A percentile compares a stretch with the other conserved stretches of the same genome.
These are phyloP conservation scores for Aphanoascus verrucosus DNA, from an alignment of 2,329 filamentous ascomycete species.

Conservation along the genomic window DNA sequence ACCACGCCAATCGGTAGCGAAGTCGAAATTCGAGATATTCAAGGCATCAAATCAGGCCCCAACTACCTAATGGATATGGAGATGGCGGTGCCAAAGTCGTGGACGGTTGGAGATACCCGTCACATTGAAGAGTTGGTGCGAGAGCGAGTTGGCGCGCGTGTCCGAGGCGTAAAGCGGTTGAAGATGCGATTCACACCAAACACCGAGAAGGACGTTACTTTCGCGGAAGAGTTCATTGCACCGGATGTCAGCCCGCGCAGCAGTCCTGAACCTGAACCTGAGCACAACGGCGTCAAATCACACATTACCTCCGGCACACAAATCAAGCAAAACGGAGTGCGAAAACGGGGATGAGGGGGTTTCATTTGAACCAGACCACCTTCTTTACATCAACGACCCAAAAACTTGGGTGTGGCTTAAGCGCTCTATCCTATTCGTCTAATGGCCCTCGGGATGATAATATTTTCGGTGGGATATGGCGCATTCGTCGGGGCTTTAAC, in stretches of 20 bases:
- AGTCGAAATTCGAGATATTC: constrained; percentile 64
- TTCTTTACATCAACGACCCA: background rate
- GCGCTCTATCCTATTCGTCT: background rate
- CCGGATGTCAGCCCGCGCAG: constrained; percentile 49
- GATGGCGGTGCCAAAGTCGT: constrained; percentile 63
- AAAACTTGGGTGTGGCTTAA: background rate
- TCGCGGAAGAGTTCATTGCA: constrained; percentile 70
- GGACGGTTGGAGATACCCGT: constrained; percentile 61
- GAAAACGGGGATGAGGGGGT: background rate
- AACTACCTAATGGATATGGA: constrained; percentile 92
- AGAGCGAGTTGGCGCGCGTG: constrained; percentile 59
- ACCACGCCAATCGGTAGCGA: constrained; percentile 45
- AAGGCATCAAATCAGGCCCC: constrained; percentile 89
- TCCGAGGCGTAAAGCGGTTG: constrained; percentile 73
- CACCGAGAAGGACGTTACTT: constrained; percentile 46
- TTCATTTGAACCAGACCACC: background rate
- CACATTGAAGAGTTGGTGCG: constrained; percentile 63
- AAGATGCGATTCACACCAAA: constrained; percentile 72
- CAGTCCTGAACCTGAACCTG: constrained; percentile 52
- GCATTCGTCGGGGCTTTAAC: background rate
- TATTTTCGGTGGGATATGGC: background rate
- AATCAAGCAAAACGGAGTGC: background rate
- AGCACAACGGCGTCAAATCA: constrained; percentile 25
- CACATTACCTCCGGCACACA: background rate
- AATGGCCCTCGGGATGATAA: background rate